Evolutionary conservation across 2,329 filamentous ascomycete species (phyloP).

Genomic region (Aspergillus texensis): DNA sequence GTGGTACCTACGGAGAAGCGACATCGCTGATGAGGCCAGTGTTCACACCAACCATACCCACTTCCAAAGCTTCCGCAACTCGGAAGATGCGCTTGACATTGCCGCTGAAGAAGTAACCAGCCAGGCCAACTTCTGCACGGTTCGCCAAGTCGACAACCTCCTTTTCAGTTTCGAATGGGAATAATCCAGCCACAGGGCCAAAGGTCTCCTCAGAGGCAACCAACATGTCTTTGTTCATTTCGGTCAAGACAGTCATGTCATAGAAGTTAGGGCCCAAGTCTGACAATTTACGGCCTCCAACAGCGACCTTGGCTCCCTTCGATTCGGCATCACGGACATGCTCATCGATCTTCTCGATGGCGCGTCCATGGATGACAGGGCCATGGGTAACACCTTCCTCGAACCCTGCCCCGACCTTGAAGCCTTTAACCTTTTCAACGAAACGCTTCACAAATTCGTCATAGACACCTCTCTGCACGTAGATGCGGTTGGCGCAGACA

Average conservation of each 20-base stretch:
- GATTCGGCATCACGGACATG: constrained; percentile 78
- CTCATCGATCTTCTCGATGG: constrained; percentile 74
- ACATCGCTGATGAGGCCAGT: constrained; percentile 65
- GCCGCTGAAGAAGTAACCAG: constrained; percentile 86
- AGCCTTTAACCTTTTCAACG: constrained; percentile 53
- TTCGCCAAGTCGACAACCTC: constrained; percentile 88
- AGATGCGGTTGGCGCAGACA: constrained; percentile 71
- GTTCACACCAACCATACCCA: constrained; percentile 65
- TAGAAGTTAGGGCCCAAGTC: constrained; percentile 85
- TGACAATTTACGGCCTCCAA: constrained; percentile 73
- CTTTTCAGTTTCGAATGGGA: constrained; percentile 83
- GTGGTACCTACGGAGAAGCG: constrained; percentile 49
- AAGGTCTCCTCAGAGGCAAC: constrained; percentile 91
- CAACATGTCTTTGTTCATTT: constrained; percentile 83
- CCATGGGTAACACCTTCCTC: constrained; percentile 51
- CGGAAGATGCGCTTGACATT: constrained; percentile 62
- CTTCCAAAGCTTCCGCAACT: constrained; percentile 60
- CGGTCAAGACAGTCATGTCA: constrained; percentile 83
- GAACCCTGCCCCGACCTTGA: constrained; percentile 52
- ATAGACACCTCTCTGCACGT: constrained; percentile 55
- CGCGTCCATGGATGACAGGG: constrained; percentile 72
- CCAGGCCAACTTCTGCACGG: constrained; percentile 78
- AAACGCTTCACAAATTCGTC: constrained; percentile 60
- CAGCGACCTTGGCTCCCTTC: constrained; percentile 74
- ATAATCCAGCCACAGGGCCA: constrained; percentile 87